These are phyloP conservation scores for Xylaria digitata DNA, from an alignment of 2,329 filamentous ascomycete species.

Conservation along the genomic window DNA sequence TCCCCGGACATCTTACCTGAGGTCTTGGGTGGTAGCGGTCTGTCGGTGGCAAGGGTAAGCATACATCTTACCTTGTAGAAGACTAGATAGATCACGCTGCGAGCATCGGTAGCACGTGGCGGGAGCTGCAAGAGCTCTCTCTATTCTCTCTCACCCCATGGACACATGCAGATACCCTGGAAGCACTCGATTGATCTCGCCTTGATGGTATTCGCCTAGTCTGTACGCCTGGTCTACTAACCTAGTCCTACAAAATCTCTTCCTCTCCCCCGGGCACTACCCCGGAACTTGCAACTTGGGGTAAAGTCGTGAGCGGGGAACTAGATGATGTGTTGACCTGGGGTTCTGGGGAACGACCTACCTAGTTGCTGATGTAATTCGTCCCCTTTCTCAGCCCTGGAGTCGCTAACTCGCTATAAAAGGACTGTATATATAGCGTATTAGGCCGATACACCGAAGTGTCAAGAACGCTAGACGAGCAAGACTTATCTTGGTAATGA, in stretches of 20 bases:
- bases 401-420: not conserved
- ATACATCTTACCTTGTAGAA: slow-evolving; percentile 9
- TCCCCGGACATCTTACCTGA: slow-evolving; percentile 10
- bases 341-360: slow-evolving; percentile 25
- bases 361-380: slow-evolving; percentile 4
- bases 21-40: slow-evolving; percentile 1
- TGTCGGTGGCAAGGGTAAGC: slow-evolving; percentile 17
- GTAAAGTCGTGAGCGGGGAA: slow-evolving; percentile 32
- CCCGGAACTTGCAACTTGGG: slow-evolving; percentile 8
- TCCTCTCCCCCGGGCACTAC: not conserved
- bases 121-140: not conserved
- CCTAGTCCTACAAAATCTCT: not conserved
- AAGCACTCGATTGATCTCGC: slow-evolving; percentile 1
- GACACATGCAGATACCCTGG: slow-evolving; percentile 17
- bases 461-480: not conserved
- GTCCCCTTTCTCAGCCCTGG: not conserved
- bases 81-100: slow-evolving; percentile 1
- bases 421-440: not conserved
- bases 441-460: slow-evolving; percentile 28
- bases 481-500: too few species aligned
- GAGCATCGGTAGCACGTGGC: slow-evolving; percentile 18
- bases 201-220: slow-evolving; percentile 1
- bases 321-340: slow-evolving; percentile 3
- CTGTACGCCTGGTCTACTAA: too few species aligned
- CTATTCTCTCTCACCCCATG: slow-evolving; percentile 11